Percentiles rank a stretch among this genome's conserved stretches.
These are phyloP conservation scores for Lentinus polychrous DNA, from an alignment of 1,284 basidiomycete genomes.

Conservation along the genomic window DNA sequence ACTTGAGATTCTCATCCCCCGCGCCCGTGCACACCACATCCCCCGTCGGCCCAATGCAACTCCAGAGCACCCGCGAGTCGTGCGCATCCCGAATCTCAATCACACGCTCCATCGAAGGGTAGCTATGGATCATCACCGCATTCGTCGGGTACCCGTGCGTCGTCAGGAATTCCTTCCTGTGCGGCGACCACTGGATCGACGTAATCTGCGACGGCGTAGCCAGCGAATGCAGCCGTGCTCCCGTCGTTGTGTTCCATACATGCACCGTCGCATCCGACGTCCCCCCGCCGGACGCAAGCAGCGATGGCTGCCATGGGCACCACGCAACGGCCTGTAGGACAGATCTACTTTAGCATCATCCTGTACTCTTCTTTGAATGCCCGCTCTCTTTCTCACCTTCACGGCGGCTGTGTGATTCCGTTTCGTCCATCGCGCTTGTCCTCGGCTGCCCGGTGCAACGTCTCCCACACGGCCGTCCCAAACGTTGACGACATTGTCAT, in stretches of 20 bases:
- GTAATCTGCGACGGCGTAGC: slow-evolving; percentile 89
- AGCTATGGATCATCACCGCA: slow-evolving; percentile 42
- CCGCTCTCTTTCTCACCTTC: slow-evolving; percentile 47
- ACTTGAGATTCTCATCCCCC: slow-evolving; percentile 92
- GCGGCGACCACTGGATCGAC: slow-evolving; percentile 83
- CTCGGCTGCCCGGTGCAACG: slow-evolving; percentile 50
- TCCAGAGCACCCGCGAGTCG: slow-evolving; percentile 83
- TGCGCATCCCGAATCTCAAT: slow-evolving; percentile 91
- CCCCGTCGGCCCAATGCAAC: slow-evolving; percentile 80
- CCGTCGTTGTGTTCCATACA: slow-evolving; percentile 88
- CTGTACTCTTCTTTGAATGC: no score
- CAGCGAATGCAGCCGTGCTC: slow-evolving; percentile 79
- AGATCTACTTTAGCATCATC: neutral
- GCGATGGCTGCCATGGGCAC: slow-evolving; percentile 93
- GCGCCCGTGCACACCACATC: slow-evolving; percentile 87
- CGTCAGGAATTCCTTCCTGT: slow-evolving; percentile 86
- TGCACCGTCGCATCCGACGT: slow-evolving; percentile 93
- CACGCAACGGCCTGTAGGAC: slow-evolving; percentile 78
- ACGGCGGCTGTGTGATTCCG: slow-evolving; percentile 92
- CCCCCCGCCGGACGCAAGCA: slow-evolving; percentile 92
- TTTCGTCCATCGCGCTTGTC: slow-evolving; percentile 85
- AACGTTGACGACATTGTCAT: slow-evolving; percentile 95
- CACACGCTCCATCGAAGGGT: slow-evolving; percentile 59
- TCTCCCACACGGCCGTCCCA: slow-evolving; percentile 85
- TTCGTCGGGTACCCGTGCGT: slow-evolving; percentile 87